Evolutionary conservation across 2,329 filamentous ascomycete genomes (phyloP), one percentile per base, ranked within the genome.

Genomic region (Akanthomyces lecanii): DNA sequence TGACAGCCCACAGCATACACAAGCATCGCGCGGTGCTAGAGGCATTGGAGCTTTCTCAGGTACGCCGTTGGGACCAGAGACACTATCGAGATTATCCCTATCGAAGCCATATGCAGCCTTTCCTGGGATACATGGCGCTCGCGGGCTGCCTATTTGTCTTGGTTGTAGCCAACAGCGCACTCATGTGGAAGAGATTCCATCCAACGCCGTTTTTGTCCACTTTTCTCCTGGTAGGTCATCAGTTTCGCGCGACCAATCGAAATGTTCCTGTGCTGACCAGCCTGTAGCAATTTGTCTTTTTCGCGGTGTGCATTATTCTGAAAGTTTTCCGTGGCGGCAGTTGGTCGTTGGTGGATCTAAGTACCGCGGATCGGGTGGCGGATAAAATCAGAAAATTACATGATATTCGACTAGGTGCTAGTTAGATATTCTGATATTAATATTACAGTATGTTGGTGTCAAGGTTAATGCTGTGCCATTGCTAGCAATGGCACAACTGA

Each of bases 41-140:
- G 21, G 60, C 62, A 16, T 64, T 65, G 11, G 68, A 65, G 33
- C 64, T 72, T 14, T 64, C 67, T 1, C 69, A 71, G 45, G 69
- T 73, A 2, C 65, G 68, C 30, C 71, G 72, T 6, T 72, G 70
- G 67, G 63, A 67, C 28, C 48, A 58, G 36, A 59, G 56, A 33
- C 30, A 59, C 16, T 59, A 59, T n/a, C 56, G 56, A 5, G 70
- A 75, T 55, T 78, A 78, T 51, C 76, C 76, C 0, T 78, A 75
- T 62, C 72, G 73, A 14, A 73, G 75, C 52, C 73, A 76, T 40
- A 71, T 70, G 1, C 77, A 78, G 63, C 76, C 77, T 0, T 54
- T 76, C 4, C 68, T 74, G 0, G 74, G 73, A 8, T 76, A 75
- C 56, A 40, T 73, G 2, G 75, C 75, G 1, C 61, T 78, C 1